Conservation (phyloP, 129 eudicot genomes). For the Lonicera japonica region DNA sequence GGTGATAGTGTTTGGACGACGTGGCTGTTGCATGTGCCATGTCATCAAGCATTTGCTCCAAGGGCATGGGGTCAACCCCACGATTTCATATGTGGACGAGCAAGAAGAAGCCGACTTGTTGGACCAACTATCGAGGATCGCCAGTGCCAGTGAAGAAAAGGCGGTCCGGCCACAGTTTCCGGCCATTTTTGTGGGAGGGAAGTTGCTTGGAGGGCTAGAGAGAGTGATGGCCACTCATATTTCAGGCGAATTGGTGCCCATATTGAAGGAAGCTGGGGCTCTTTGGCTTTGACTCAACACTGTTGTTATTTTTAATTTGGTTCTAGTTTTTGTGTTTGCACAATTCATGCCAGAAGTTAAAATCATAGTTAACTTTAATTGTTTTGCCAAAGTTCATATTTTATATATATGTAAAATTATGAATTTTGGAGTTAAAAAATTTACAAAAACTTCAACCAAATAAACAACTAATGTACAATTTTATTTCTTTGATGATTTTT, state of each 20-base stretch:
- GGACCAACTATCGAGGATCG: slow-evolving; percentile 15
- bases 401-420: no score
- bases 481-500: no score
- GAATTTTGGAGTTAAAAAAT: no score
- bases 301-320: background rate
- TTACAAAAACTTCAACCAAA: no score
- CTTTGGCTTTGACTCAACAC: slow-evolving; percentile 60
- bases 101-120: slow-evolving; percentile 23
- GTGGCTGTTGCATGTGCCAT: slow-evolving; percentile 72
- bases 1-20: slow-evolving; percentile 47
- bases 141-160: slow-evolving; percentile 7
- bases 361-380: no score
- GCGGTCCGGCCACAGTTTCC: slow-evolving; percentile 37
- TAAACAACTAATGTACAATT: no score
- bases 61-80: slow-evolving; percentile 64
- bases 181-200: slow-evolving; percentile 73
- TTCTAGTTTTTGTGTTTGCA: no score
- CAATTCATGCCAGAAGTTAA: no score
- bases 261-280: slow-evolving; percentile 62
- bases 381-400: no score
- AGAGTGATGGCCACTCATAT: slow-evolving; percentile 61
- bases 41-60: slow-evolving; percentile 47
- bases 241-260: slow-evolving; percentile 73
- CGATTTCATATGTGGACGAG: slow-evolving; percentile 37
- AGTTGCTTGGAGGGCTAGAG: slow-evolving; percentile 75